These are phyloP conservation scores for Suhomyces terraborum DNA, from an alignment of 1,139 yeast species.

Conservation along the genomic window DNA sequence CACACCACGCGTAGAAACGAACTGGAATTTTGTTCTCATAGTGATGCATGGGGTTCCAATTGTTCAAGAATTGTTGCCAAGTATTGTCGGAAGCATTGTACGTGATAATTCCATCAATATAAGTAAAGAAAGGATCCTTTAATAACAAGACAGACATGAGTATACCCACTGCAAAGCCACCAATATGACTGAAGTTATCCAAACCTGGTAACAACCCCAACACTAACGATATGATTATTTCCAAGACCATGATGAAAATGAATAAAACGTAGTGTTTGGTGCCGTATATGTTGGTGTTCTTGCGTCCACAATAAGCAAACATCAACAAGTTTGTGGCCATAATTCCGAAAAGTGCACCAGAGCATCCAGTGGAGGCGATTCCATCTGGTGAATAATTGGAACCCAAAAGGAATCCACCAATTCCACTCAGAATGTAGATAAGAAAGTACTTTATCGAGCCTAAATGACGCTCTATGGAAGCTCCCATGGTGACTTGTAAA, in stretches of 20 bases:
- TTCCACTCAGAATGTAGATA: conserved; percentile 63
- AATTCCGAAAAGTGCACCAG: conserved; percentile 74
- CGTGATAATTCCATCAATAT: conserved; percentile 43
- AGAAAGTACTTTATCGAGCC: conserved; percentile 59
- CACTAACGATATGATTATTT: conserved; percentile 61
- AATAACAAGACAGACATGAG: conserved; percentile 54
- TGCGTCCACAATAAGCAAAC: conserved; percentile 56
- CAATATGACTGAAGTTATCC: conserved; percentile 76
- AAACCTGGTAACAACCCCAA: conserved; percentile 73
- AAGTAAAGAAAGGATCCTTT: conserved; percentile 59
- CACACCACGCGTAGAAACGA: conserved; percentile 52
- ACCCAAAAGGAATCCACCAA: conserved; percentile 69
- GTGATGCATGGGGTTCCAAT: conserved; percentile 45
- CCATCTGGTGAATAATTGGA: conserved; percentile 74
- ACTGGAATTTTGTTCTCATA: conserved; percentile 36
- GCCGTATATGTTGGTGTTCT: conserved; percentile 47
- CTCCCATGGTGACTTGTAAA: conserved; percentile 63
- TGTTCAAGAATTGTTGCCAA: conserved; percentile 43
- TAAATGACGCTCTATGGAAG: conserved; percentile 59
- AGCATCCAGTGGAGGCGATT: conserved; percentile 70
- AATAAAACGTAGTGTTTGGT: conserved; percentile 47
- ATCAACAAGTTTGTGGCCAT: conserved; percentile 63
- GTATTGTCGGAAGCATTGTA: conserved; percentile 39
- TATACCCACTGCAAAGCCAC: conserved; percentile 71
- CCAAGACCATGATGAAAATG: conserved; percentile 52